These are phyloP conservation scores for Solanum clarkiae DNA, from an alignment of 257 asterid genomes.

Conservation along the genomic window DNA sequence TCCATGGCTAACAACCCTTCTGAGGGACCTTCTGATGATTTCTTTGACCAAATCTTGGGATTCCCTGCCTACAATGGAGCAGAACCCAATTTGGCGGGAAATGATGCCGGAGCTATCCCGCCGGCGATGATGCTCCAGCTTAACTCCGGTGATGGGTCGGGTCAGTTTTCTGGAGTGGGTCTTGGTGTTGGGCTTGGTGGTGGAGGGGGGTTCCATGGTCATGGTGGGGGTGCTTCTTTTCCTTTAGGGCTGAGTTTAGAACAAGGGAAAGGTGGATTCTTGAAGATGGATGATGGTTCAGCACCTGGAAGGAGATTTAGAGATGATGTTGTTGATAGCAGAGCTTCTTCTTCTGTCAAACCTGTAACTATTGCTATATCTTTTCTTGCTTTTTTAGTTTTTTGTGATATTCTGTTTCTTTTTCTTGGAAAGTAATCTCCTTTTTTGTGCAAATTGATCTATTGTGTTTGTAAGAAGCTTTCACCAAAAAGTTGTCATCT, in stretches of 20 bases:
- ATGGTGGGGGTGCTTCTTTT: conserved; percentile 41
- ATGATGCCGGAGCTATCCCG: conserved; percentile 4
- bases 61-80: conserved; percentile 46
- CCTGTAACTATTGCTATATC: background rate
- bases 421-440: background rate
- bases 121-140: conserved; percentile 35
- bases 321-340: conserved; percentile 44
- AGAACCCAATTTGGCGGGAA: conserved; percentile 25
- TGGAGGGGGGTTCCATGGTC: conserved; percentile 29
- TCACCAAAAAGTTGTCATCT: background rate
- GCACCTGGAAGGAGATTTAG: conserved; percentile 60
- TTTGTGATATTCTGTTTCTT: background rate
- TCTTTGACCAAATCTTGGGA: conserved; percentile 77
- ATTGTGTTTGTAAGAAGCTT: background rate
- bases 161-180: conserved; percentile 45
- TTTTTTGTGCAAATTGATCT: background rate
- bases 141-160: conserved; percentile 41
- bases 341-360: conserved; percentile 40
- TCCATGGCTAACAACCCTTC: conserved; percentile 70
- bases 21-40: conserved; percentile 76
- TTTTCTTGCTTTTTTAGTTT: background rate
- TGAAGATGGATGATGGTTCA: conserved; percentile 45
- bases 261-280: conserved; percentile 60
- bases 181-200: conserved; percentile 49
- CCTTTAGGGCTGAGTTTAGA: conserved; percentile 94